Evolutionary conservation across 192 early-diverging fungal species (phyloP), one percentile per base, ranked within the genome.

Genomic region (Geranomyces michiganensis): DNA sequence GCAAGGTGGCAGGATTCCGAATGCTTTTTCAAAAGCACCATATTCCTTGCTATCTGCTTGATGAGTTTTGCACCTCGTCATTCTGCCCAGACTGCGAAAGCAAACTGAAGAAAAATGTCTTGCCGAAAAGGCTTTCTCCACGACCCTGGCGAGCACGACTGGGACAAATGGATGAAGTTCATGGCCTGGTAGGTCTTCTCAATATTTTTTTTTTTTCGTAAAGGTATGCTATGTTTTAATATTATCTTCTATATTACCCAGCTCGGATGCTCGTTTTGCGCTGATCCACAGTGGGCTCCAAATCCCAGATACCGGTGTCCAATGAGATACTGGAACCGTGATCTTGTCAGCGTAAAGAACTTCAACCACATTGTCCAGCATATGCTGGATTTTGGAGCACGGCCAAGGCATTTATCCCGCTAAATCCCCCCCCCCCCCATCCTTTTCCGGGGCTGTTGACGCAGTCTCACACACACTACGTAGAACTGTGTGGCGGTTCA

Each of bases 31-130:
- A 24, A 31, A 26, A 44, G 48, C 21, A 71, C 41, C 17, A 45
- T 22, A 72, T 72, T 53, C 48, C 47, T 15, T 72, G 71, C 56
- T 72, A 71, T 36, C 63, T 72, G 29, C 29, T 72, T n/a, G 71
- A 72, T 36, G 71, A 72, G 32, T 72, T 49, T 43, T 47, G 65
- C 17, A 72, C 71, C 3, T 72, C 71, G 26, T 72, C 71, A 19
- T 44, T 22, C 47, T 67, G 70, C 32, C 56, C 27, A 5, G 13
- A 30, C 15, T 71, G 69, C 44, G 30, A 71, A 4, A 53, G 24
- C 51, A 53, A 24, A 24, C n/a, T 53, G 19, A n/a, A 53, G 15
- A 53, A 53, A 17, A 53, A 53, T 53, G 51, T 53, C 7, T 9
- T 53, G 51, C 51, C 51, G 7, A 4, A 17, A 26, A 4, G 15